Evolutionary conservation across 208 protist species (phyloP).

Genomic region (Trypanosoma mega): DNA sequence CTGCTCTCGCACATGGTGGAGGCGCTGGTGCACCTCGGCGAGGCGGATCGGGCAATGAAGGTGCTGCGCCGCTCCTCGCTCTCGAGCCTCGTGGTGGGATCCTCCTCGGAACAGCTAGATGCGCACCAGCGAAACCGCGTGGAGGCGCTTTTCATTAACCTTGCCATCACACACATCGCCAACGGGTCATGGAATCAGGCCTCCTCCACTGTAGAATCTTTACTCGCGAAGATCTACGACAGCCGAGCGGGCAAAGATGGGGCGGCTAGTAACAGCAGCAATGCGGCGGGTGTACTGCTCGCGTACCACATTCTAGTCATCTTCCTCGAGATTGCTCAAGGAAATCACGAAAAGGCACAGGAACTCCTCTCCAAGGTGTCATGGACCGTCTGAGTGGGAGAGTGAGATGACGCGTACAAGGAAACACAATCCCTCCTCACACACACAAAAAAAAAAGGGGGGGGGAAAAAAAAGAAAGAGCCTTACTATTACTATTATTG

Average conservation of each 20-base stretch:
- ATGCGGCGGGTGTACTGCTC: conserved; percentile 41
- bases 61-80: conserved; percentile 67
- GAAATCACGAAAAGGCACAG: conserved; percentile 77
- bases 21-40: conserved; percentile 81
- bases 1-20: conserved; percentile 83
- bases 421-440: no score
- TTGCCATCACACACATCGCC: conserved; percentile 81
- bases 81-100: conserved; percentile 53
- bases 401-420: no score
- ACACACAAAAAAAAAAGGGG: no score
- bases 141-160: conserved; percentile 82
- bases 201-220: conserved; percentile 69
- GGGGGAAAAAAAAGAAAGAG: no score
- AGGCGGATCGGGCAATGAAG: conserved; percentile 69
- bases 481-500: no score
- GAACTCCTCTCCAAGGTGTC: conserved; percentile 66
- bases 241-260: conserved; percentile 26
- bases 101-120: conserved; percentile 43
- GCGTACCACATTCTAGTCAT: conserved; percentile 75
- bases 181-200: conserved; percentile 85
- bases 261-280: conserved; percentile 6
- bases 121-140: conserved; percentile 74
- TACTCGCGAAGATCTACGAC: conserved; percentile 81
- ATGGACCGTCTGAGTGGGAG: conserved; percentile 30
- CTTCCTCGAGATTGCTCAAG: conserved; percentile 84